Evolutionary conservation across 225 moss, liverwort and hornwort species (phyloP), one percentile per base, ranked within the genome.

Genomic region (Marchantia paleacea): DNA sequence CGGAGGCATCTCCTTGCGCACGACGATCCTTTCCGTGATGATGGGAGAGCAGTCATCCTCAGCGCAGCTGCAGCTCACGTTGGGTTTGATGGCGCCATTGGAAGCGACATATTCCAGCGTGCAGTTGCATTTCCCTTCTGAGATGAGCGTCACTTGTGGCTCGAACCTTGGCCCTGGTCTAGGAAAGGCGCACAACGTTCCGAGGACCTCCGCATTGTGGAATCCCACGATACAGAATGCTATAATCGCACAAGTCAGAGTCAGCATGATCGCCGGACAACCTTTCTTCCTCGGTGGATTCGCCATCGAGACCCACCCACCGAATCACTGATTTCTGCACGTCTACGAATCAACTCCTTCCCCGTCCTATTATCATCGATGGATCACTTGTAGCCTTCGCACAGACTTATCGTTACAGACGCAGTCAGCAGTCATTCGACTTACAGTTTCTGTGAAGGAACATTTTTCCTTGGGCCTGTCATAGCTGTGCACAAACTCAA

Each of bases 51-150:
- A 79, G 0, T 2, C 31, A 24, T 70, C 55, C 39, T 79, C 58
- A 0, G 24, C 14, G 31, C 79, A 79, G 57, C 30, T 71, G 54
- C 79, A 79, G 52, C 31, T 79, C 55, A 79, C 12, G 13, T 71
- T 57, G 54, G 79, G 79, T 54, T 11, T 28, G 67, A 78, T 49
- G 55, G 28, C 69, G 19, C 69, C 69, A 29, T 47, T 31, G 12
- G 10, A 6, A 15, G 50, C 64, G 16, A 51, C 2, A 30, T 79
- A 71, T 39, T 54, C 19, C 54, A 57, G 39, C 16, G 68, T 55
- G 79, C 79, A 79, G 22, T 55, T 79, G 79, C 70, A 79, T 12
- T 20, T 52, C n/a, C 79, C 79, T 15, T 79, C 70, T 30, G 52
- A 26, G 9, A 71, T 3, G 9, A 22, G 30, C 10, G 55, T 7